Percentiles rank a stretch among this genome's conserved stretches.
These are phyloP conservation scores for Wallemia hederae DNA, from an alignment of 1,284 basidiomycete genomes.

Conservation along the genomic window DNA sequence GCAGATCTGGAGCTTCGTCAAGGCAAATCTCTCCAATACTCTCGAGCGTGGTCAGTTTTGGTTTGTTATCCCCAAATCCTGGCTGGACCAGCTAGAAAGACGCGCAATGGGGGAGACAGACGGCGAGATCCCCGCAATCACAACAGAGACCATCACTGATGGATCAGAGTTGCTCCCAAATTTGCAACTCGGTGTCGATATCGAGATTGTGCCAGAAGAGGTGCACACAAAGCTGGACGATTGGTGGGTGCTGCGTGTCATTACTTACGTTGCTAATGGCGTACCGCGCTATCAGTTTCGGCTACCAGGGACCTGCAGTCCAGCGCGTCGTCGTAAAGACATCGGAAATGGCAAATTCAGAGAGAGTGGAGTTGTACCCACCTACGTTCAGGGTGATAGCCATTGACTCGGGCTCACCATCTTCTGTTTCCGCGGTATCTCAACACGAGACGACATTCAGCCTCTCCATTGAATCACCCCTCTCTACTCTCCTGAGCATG, in stretches of 20 bases:
- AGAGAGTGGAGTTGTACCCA: not conserved
- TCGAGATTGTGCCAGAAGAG: slow-evolving; percentile 40
- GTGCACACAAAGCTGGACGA: slow-evolving; percentile 37
- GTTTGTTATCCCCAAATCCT: not conserved
- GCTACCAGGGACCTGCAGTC: slow-evolving; percentile 33
- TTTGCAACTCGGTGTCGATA: slow-evolving; percentile 31
- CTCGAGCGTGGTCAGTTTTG: not conserved
- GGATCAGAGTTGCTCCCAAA: not conserved
- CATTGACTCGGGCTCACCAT: slow-evolving; percentile 12
- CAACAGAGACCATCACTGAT: not conserved
- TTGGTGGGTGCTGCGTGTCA: slow-evolving; percentile 24
- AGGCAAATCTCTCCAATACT: not conserved
- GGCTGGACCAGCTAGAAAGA: not conserved
- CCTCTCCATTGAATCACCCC: slow-evolving; percentile 8
- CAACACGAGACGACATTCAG: slow-evolving; percentile 18
- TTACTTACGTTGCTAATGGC: slow-evolving; percentile 1
- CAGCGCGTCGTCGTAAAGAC: slow-evolving; percentile 31
- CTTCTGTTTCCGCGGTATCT: slow-evolving; percentile 12
- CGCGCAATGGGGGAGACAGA: not conserved
- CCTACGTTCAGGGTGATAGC: slow-evolving; percentile 2
- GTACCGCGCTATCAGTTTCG: slow-evolving; percentile 4
- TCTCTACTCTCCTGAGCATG: slow-evolving; percentile 5
- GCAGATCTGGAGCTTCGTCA: not conserved
- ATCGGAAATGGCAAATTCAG: slow-evolving; percentile 1
- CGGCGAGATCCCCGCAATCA: not conserved